Evolutionary conservation across 176 grass and related monocot species (phyloP).

Genomic region (Carex parvula): DNA sequence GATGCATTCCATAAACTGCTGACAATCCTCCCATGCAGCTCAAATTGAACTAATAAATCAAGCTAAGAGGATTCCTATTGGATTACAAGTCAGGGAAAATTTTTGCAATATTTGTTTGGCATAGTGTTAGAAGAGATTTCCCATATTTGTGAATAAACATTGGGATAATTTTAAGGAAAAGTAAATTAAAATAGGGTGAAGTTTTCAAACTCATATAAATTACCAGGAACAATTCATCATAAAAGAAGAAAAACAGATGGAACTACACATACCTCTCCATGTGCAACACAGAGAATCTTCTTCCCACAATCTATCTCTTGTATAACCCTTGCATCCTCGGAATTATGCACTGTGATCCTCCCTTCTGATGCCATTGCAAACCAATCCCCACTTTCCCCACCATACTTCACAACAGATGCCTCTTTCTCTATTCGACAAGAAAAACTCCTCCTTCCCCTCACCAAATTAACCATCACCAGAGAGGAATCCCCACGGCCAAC

Average conservation of each 20-base stretch:
- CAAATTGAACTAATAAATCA: neutral
- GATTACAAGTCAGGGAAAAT: neutral
- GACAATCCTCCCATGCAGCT: neutral
- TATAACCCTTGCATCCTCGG: conserved; percentile 65
- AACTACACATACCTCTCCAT: conserved; percentile 55
- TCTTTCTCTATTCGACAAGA: conserved; percentile 58
- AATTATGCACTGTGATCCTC: conserved; percentile 64
- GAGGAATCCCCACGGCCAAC: conserved; percentile 48
- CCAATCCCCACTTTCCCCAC: conserved; percentile 22
- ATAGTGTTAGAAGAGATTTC: neutral
- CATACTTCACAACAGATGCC: conserved; percentile 47
- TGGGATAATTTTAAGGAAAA: neutral
- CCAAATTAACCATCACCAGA: conserved; percentile 70
- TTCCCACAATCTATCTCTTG: conserved; percentile 57
- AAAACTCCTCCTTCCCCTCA: conserved; percentile 64
- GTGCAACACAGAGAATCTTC: conserved; percentile 50
- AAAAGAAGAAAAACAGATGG: neutral
- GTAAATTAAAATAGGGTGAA: neutral
- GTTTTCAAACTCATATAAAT: neutral
- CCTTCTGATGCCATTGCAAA: conserved; percentile 55
- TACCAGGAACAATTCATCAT: neutral
- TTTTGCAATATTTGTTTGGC: neutral
- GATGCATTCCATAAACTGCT: neutral
- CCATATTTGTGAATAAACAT: neutral
- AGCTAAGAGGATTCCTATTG: neutral